Base-by-base conservation (phyloP, 2,329 filamentous ascomycete genomes). In the Neonectria coccinea region DNA sequence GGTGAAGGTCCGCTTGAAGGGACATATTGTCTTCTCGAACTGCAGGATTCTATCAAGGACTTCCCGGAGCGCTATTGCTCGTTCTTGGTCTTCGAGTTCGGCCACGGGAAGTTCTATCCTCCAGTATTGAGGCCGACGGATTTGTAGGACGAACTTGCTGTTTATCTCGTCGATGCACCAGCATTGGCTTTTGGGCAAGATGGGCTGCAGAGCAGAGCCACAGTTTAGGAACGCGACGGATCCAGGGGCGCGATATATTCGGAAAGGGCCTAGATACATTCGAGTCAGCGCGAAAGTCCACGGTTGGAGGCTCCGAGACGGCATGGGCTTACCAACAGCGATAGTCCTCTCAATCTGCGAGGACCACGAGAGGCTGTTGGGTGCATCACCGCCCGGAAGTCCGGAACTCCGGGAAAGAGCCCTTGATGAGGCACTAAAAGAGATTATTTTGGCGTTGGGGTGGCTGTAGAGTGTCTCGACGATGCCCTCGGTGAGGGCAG, bases 141-240 rank as follows among this genome's bases (percentile, higher is more conserved):
- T 93, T 69, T 94, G 91, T 64, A 97, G 81, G n/a, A 97, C 91
- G 71, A 97, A 97, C 71, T 90, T 87, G 78, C 84, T 93, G 44
- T 91, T 91, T 60, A 90, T 86, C 62, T 93, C 91, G 77, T 97
- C 92, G 33, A 97, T 91, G 77, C 92, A 97, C 94, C 94, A 97
- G 76, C 92, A 97, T 79, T 97, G 94, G 63, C 93, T 97, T 77
- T 93, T 93, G 25, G 92, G 93, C 56, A 97, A 81, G 67, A 97
- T 96, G 11, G 94, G 92, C 73, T 96, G 92, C 18, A 97, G 85
- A 16, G 94, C 90, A 59, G 88, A 89, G 64, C 92, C 92, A 68
- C 93, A 97, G 78, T 92, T 95, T 10, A 97, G 84, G 74, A 97
- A 97, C 12, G 93, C 92, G 16, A 96, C 92, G 10, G 93, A 93